Base-by-base conservation (phyloP, 1,284 basidiomycete genomes). In the Phylloporus sp. region DNA sequence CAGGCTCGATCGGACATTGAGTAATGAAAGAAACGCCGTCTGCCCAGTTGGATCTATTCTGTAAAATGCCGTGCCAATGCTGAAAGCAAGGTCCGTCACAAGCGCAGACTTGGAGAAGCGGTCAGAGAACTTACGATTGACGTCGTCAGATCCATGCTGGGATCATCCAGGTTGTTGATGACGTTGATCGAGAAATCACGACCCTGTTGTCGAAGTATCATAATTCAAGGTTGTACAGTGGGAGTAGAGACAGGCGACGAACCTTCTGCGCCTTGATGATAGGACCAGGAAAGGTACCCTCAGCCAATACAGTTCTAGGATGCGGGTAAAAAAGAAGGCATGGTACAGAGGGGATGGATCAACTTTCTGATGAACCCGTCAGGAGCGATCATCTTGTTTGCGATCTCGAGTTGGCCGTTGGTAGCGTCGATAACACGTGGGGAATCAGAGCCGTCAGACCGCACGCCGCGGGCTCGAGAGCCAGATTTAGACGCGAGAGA, bases 1-100 rank as follows among this genome's bases (percentile, higher is more conserved):
- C 76, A 8, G 78, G 69, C 7, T 72, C 70, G 46, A 85, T 82
- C 2, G 80, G 80, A 66, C 84, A 84, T 63, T 83, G 82, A n/a
- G 81, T 80, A 11, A 83, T 68, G 31, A 77, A 78, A 40, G 75
- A 59, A 46, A 68, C 66, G 13, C 75, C 77, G 34, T 80, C 77
- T 2, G 72, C 71, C 71, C 72, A 77, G 51, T 75, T 75, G 17
- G 76, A 68, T 29, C 66, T 64, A 15, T 69, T 66, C 60, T 79
- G 79, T 51, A 72, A 72, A 56, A 80, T 69, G 7, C 78, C 79
- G 44, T 80, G 78, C 79, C 79, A 80, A 52, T 80, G 78, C 78
- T 80, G 49, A 32, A 60, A 49, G 29, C 20, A 18, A 56, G 26
- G 44, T 54, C 47, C 11, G 18, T 70, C 58, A 60, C n/a, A 50